phyloP scores from a whole-genome alignment of 2,329 filamentous ascomycete genomes.

The Leptosphaerulina australis region DNA sequence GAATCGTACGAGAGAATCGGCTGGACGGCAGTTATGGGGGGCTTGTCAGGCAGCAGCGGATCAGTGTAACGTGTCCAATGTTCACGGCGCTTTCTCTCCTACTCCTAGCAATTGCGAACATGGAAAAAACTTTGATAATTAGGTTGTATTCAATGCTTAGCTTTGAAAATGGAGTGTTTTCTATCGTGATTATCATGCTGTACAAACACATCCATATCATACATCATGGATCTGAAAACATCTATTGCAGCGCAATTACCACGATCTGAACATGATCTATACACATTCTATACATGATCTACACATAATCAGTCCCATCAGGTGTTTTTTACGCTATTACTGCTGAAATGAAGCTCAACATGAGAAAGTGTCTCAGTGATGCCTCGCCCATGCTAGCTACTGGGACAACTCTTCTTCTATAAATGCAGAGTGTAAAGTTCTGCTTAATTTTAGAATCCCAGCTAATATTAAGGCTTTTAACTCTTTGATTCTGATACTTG shows the following conservation, averaged over 20 bases:
- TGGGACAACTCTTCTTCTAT: slow-evolving; percentile 21
- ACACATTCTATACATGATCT: too few relatives aligned
- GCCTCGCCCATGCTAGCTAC: slow-evolving; percentile 24
- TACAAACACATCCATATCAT: neutral
- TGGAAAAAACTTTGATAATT: neutral
- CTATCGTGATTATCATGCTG: neutral
- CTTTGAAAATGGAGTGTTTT: neutral
- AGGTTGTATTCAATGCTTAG: neutral
- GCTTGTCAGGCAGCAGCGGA: neutral
- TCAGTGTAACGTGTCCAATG: neutral
- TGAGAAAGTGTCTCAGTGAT: slow-evolving; percentile 17
- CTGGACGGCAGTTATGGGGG: neutral
- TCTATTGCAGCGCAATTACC: neutral
- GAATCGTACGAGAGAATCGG: neutral
- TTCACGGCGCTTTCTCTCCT: neutral
- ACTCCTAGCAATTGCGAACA: neutral
- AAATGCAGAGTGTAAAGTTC: slow-evolving; percentile 24
- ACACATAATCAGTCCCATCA: neutral
- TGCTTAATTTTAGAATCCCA: slow-evolving; percentile 7
- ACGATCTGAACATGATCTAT: too few relatives aligned
- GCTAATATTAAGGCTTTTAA: neutral
- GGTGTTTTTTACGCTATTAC: slow-evolving; percentile 16
- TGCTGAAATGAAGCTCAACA: slow-evolving; percentile 7
- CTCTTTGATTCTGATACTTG: neutral
- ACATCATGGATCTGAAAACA: neutral